Evolutionary conservation across 768 basidiomycete species (phyloP).

Genomic region (Lactarius indigo): DNA sequence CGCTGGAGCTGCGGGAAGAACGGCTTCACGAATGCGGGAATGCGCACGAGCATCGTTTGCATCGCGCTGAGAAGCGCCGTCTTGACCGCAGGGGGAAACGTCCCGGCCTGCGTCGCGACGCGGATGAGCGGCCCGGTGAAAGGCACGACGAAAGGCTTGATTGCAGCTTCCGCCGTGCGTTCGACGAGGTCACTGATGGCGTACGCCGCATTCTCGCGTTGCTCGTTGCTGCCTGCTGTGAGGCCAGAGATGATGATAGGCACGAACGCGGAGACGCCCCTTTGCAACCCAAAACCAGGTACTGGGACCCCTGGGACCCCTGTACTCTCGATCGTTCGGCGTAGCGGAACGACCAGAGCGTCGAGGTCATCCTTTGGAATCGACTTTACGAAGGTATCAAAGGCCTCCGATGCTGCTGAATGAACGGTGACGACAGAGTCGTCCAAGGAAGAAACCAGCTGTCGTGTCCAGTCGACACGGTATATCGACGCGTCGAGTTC

Average conservation of each 20-base stretch:
- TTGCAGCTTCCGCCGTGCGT: constrained; percentile 73
- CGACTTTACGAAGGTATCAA: constrained; percentile 87
- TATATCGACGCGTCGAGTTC: constrained; percentile 81
- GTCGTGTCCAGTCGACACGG: constrained; percentile 91
- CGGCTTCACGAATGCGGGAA: constrained; percentile 88
- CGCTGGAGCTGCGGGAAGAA: constrained; percentile 98
- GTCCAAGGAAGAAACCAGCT: constrained; percentile 78
- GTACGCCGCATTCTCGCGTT: constrained; percentile 91
- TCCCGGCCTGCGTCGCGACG: constrained; percentile 85
- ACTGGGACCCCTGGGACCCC: constrained; percentile 74
- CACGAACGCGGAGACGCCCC: constrained; percentile 79
- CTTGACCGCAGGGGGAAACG: constrained; percentile 92
- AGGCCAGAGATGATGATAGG: constrained; percentile 91
- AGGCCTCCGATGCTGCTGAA: constrained; percentile 74
- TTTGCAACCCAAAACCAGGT: constrained; percentile 81
- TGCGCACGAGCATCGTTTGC: constrained; percentile 77
- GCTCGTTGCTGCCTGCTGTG: constrained; percentile 91
- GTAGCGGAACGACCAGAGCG: constrained; percentile 82
- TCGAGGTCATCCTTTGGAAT: constrained; percentile 92
- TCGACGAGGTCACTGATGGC: constrained; percentile 96
- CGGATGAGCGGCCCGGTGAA: constrained; percentile 95
- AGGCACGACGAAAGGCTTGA: constrained; percentile 94
- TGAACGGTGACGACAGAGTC: constrained; percentile 74
- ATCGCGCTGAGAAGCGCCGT: constrained; percentile 85
- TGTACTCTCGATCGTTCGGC: constrained; percentile 81